Conservation (phyloP, 129 eudicot species). For the Lactuca sativa region DNA sequence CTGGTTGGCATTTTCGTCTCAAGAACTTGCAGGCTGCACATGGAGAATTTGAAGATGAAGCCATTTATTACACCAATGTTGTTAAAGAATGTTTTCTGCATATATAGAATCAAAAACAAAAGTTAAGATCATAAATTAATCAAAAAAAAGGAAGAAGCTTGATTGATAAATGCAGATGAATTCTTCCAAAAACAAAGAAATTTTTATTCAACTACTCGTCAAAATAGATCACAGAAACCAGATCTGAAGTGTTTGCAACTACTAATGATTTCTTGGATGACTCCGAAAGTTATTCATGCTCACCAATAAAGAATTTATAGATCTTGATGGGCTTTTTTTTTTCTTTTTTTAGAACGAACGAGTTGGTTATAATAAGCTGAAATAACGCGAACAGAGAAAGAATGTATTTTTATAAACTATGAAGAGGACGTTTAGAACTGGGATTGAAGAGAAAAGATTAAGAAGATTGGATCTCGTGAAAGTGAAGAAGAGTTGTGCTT, state of each 20-base stretch:
- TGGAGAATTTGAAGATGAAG: slow-evolving; percentile 76
- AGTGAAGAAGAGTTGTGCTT: slow-evolving; percentile 37
- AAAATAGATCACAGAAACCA: slow-evolving; percentile 13
- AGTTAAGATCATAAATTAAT: not conserved
- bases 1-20: slow-evolving; percentile 87
- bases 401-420: slow-evolving; percentile 17
- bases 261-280: slow-evolving; percentile 7
- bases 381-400: not conserved
- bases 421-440: slow-evolving; percentile 27
- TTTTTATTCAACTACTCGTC: slow-evolving; percentile 7
- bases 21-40: slow-evolving; percentile 94
- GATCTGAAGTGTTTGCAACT: slow-evolving; percentile 21
- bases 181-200: not conserved
- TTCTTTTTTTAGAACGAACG: not conserved
- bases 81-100: slow-evolving; percentile 21
- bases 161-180: slow-evolving; percentile 3
- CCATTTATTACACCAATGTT: slow-evolving; percentile 35
- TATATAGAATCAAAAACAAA: not conserved
- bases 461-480: slow-evolving; percentile 70
- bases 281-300: not conserved
- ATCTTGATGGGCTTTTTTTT: slow-evolving; percentile 17
- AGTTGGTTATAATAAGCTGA: slow-evolving; percentile 3
- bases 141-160: not conserved
- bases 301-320: slow-evolving; percentile 17
- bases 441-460: slow-evolving; percentile 32